These are phyloP conservation scores for Nemania abortiva DNA, from an alignment of 2,329 filamentous ascomycete species.

Conservation along the genomic window DNA sequence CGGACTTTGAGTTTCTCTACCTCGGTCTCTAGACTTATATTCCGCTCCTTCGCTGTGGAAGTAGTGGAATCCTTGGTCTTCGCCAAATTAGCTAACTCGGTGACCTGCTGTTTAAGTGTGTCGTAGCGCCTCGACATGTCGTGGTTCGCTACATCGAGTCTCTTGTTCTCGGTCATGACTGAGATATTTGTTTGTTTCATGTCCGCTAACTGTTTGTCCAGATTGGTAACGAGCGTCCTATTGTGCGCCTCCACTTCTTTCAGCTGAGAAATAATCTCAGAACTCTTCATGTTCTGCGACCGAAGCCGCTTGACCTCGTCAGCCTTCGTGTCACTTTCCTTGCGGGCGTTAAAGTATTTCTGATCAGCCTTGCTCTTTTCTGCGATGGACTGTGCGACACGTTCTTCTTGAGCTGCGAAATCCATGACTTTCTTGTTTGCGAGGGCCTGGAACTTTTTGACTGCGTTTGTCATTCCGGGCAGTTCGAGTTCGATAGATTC, in stretches of 20 bases:
- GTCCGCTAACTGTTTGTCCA: constrained; percentile 92
- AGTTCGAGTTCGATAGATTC: constrained; percentile 87
- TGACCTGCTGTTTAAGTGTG: constrained; percentile 78
- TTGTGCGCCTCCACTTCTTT: constrained; percentile 90
- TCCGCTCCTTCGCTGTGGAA: constrained; percentile 65
- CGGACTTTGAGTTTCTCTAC: constrained; percentile 83
- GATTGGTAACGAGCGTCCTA: constrained; percentile 79
- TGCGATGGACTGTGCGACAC: constrained; percentile 76
- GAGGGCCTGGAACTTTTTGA: constrained; percentile 86
- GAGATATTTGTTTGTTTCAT: constrained; percentile 81
- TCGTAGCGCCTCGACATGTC: constrained; percentile 80
- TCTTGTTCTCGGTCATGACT: constrained; percentile 78
- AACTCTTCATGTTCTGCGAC: constrained; percentile 87
- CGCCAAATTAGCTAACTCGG: constrained; percentile 79
- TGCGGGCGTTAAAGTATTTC: constrained; percentile 96
- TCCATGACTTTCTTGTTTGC: constrained; percentile 90
- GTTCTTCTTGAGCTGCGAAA: constrained; percentile 80
- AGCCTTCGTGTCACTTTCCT: constrained; percentile 88
- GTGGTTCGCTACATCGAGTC: constrained; percentile 76
- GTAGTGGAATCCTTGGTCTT: constrained; percentile 78
- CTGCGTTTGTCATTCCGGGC: constrained; percentile 88
- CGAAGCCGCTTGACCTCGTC: constrained; percentile 83
- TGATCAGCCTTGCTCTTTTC: constrained; percentile 98
- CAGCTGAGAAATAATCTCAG: constrained; percentile 91
- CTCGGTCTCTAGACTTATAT: constrained; percentile 76